A percentile compares a stretch with the other conserved stretches of the same genome.
These are phyloP conservation scores for Oryza punctata DNA, from an alignment of 176 grass and related monocot genomes.

Conservation along the genomic window DNA sequence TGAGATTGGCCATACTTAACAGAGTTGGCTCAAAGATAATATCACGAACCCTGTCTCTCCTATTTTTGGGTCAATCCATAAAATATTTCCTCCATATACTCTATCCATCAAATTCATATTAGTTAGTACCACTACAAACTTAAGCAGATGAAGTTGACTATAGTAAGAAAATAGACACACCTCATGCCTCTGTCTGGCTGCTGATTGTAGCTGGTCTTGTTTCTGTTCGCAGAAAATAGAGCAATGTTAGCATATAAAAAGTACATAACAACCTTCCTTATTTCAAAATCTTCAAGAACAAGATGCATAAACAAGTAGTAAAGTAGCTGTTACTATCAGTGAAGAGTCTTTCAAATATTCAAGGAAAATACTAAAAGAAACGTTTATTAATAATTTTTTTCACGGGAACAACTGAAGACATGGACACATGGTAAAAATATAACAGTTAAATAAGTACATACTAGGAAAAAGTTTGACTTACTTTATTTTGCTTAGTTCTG, in stretches of 20 bases:
- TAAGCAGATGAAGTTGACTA: conserved; percentile 10
- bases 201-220: conserved; percentile 58
- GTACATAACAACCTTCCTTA: neutral
- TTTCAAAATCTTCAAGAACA: neutral
- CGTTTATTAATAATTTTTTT: neutral
- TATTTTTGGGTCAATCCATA: neutral
- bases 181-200: conserved; percentile 69
- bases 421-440: neutral
- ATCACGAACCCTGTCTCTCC: neutral
- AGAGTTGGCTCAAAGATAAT: neutral
- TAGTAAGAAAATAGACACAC: conserved; percentile 40
- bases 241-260: conserved; percentile 23
- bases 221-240: conserved; percentile 54
- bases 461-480: neutral
- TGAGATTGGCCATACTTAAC: neutral
- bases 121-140: neutral
- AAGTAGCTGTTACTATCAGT: neutral
- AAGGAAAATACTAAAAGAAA: conserved; percentile 1
- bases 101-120: neutral
- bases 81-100: neutral
- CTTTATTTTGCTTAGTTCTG: conserved; percentile 53
- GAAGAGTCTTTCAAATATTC: neutral
- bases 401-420: neutral
- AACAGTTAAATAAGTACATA: neutral
- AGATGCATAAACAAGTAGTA: neutral